Evolutionary conservation across 768 basidiomycete species (phyloP).

Genomic region (Suillus subaureus): DNA sequence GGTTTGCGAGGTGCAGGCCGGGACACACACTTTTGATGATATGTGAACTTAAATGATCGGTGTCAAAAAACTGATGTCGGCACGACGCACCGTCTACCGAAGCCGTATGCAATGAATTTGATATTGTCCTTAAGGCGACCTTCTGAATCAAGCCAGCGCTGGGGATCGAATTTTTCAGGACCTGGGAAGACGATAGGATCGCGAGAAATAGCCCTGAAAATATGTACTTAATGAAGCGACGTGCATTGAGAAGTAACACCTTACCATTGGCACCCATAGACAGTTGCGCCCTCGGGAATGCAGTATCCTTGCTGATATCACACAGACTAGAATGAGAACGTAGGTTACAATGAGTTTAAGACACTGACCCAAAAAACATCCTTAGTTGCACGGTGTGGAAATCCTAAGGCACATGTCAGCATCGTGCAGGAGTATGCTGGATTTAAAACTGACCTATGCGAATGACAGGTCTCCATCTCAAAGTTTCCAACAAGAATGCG

Average conservation of each 20-base stretch:
- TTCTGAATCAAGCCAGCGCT: conserved; percentile 48
- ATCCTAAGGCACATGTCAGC: not conserved
- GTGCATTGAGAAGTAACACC: not conserved
- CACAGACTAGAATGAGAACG: not conserved
- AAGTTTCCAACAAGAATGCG: not conserved
- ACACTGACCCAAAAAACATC: not conserved
- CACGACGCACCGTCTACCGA: not conserved
- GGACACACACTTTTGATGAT: conserved; percentile 50
- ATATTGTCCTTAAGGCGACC: not conserved
- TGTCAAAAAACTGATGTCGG: not conserved
- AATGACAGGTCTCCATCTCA: not conserved
- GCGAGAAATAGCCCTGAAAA: conserved; percentile 2
- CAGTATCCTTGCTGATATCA: not conserved
- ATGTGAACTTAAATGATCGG: not conserved
- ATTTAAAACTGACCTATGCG: not conserved
- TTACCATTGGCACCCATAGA: not conserved
- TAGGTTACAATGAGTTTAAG: not conserved
- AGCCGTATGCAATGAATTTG: not conserved
- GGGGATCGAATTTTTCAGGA: conserved; percentile 55
- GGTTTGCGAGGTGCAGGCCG: conserved; percentile 48
- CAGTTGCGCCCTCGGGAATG: not conserved
- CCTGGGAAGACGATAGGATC: conserved; percentile 45
- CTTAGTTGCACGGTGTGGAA: not conserved
- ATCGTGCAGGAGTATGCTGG: not conserved
- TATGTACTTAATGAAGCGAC: not conserved